Evolutionary conservation across 371 early-diverging fungal species (phyloP).

Genomic region (Encephalitozoon intestinalis): DNA sequence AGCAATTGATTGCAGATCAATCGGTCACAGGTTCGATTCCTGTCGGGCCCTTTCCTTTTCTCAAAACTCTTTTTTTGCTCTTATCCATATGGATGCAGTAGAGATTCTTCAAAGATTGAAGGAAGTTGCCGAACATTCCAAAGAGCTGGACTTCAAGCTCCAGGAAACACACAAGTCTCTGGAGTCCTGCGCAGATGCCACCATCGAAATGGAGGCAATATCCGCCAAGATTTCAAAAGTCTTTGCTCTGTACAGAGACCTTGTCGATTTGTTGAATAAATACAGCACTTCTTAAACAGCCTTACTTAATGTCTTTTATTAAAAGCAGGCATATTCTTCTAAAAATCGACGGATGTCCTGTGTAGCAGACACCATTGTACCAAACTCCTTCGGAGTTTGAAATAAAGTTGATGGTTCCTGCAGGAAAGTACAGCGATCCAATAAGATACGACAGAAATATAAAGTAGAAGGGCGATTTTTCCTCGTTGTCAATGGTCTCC

Average conservation of each 20-base stretch:
- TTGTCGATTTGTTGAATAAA: neutral
- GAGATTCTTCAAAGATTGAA: neutral
- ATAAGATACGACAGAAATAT: neutral
- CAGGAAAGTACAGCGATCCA: neutral
- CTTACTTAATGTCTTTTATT: constrained; percentile 1
- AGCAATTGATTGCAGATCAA: constrained; percentile 18
- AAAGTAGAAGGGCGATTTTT: neutral
- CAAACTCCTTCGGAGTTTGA: neutral
- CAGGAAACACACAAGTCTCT: neutral
- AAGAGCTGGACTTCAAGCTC: neutral
- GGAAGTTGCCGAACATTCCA: neutral
- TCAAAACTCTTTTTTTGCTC: neutral
- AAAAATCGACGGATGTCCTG: neutral
- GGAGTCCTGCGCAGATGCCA: neutral
- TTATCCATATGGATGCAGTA: neutral
- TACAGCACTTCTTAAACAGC: neutral
- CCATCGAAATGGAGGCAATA: neutral
- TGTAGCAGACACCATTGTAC: neutral
- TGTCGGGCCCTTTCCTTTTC: constrained; percentile 1
- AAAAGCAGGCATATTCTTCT: constrained; percentile 5
- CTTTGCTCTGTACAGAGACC: neutral
- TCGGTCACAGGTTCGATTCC: constrained; percentile 15
- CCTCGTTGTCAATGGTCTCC: neutral
- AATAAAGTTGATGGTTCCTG: neutral
- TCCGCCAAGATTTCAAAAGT: neutral